Conservation (phyloP, 1,284 basidiomycete species). For the Thelephora terrestris region DNA sequence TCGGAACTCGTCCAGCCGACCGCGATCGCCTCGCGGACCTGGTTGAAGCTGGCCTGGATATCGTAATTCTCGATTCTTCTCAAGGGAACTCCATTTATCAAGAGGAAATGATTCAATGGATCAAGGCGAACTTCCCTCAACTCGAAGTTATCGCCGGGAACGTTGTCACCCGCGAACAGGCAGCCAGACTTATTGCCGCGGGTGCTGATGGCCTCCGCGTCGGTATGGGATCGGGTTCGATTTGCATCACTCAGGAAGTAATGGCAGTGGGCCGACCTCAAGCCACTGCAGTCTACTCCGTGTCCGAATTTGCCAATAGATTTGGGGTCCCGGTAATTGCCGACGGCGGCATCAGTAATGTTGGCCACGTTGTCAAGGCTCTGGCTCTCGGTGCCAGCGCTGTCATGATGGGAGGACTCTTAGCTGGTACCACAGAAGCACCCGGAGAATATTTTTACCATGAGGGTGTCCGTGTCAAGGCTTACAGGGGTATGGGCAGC, state of each 20-base stretch:
- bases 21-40: constrained; percentile 79
- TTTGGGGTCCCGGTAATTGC: constrained; percentile 98
- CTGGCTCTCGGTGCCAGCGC: constrained; percentile 88
- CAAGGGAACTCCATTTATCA: constrained; percentile 96
- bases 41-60: constrained; percentile 91
- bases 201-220: constrained; percentile 93
- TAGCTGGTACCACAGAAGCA: constrained; percentile 95
- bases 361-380: constrained; percentile 98
- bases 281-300: constrained; percentile 92
- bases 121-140: constrained; percentile 78
- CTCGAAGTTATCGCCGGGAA: constrained; percentile 96
- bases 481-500: constrained; percentile 97
- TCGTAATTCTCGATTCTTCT: constrained; percentile 91
- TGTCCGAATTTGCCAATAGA: constrained; percentile 86
- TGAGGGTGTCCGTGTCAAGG: constrained; percentile 97
- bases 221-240: constrained; percentile 97
- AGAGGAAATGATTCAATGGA: constrained; percentile 92
- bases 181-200: constrained; percentile 86
- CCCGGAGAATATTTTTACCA: constrained; percentile 99
- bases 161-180: constrained; percentile 96
- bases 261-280: constrained; percentile 99
- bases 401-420: constrained; percentile 97
- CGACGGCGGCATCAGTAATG: constrained; percentile 95
- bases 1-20: constrained; percentile 90
- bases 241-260: constrained; percentile 99